These are phyloP conservation scores for Trichoderma atrobrunneum DNA, from an alignment of 2,329 filamentous ascomycete genomes.

Conservation along the genomic window DNA sequence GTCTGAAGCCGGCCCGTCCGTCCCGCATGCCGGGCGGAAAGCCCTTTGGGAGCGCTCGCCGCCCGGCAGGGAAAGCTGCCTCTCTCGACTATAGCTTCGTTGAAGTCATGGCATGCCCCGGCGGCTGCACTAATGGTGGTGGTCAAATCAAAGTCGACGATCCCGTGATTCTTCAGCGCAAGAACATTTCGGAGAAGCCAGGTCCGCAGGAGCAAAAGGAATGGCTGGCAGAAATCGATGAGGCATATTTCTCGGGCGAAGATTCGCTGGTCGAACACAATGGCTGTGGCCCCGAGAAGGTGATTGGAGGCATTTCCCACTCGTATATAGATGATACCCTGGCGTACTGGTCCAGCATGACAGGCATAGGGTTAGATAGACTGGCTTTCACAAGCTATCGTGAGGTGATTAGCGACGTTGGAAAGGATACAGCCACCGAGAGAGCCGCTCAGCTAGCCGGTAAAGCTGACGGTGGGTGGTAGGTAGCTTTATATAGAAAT, in stretches of 20 bases:
- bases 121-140: slow-evolving; percentile 97
- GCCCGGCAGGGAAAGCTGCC: slow-evolving; percentile 47
- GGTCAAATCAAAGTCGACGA: slow-evolving; percentile 93
- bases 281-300: slow-evolving; percentile 26
- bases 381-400: slow-evolving; percentile 85
- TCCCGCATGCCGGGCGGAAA: slow-evolving; percentile 79
- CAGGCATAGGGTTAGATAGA: slow-evolving; percentile 66
- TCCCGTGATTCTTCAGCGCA: slow-evolving; percentile 55
- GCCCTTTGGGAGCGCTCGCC: slow-evolving; percentile 54
- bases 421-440: slow-evolving; percentile 69
- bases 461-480: slow-evolving; percentile 94
- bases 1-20: slow-evolving; percentile 74
- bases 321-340: slow-evolving; percentile 66
- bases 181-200: slow-evolving; percentile 51
- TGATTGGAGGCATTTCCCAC: slow-evolving; percentile 64
- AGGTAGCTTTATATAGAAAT: slow-evolving; percentile 29
- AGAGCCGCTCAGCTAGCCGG: slow-evolving; percentile 84
- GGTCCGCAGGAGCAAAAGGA: slow-evolving; percentile 79
- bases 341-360: slow-evolving; percentile 71
- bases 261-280: slow-evolving; percentile 43
- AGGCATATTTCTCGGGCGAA: slow-evolving; percentile 82
- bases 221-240: slow-evolving; percentile 79
- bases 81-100: slow-evolving; percentile 80
- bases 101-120: slow-evolving; percentile 98
- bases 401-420: slow-evolving; percentile 91